phyloP scores from a whole-genome alignment of 2,329 filamentous ascomycete genomes.

The Talaromyces funiculosus region DNA sequence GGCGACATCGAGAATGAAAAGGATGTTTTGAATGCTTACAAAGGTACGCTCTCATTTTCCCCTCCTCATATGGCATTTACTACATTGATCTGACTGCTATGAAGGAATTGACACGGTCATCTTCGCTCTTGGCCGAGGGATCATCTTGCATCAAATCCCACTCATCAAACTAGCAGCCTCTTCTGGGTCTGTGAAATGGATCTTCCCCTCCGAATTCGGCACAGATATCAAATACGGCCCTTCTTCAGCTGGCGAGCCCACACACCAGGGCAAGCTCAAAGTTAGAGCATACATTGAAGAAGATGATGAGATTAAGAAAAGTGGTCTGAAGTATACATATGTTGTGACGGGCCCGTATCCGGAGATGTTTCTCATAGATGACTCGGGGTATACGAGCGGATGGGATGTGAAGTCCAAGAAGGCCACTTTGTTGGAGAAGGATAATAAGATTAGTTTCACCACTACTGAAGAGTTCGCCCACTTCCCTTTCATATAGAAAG shows the following conservation, averaged over 20 bases:
- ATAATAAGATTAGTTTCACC: conserved; percentile 60
- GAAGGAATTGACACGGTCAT: conserved; percentile 59
- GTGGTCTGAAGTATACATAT: conserved; percentile 56
- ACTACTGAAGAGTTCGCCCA: conserved; percentile 63
- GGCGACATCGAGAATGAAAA: conserved; percentile 50
- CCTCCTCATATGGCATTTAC: not conserved
- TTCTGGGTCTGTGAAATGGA: conserved; percentile 52
- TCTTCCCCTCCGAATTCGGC: conserved; percentile 64
- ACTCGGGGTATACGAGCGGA: conserved; percentile 45
- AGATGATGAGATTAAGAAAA: conserved; percentile 39
- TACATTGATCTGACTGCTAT: not conserved
- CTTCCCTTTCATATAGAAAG: not conserved
- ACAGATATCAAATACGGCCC: conserved; percentile 60
- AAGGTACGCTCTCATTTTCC: conserved; percentile 29
- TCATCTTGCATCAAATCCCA: conserved; percentile 55
- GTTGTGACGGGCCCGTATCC: conserved; percentile 66
- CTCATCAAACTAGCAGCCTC: conserved; percentile 57
- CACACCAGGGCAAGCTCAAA: conserved; percentile 65
- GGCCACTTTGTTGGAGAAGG: conserved; percentile 57
- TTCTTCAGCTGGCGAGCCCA: conserved; percentile 54
- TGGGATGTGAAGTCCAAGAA: conserved; percentile 55
- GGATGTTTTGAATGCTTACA: conserved; percentile 53
- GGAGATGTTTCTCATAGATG: conserved; percentile 54
- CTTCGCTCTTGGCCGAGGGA: conserved; percentile 59
- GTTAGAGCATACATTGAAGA: conserved; percentile 56